Conservation (phyloP, 495 filamentous ascomycete genomes). For the Penicillium paxilli region DNA sequence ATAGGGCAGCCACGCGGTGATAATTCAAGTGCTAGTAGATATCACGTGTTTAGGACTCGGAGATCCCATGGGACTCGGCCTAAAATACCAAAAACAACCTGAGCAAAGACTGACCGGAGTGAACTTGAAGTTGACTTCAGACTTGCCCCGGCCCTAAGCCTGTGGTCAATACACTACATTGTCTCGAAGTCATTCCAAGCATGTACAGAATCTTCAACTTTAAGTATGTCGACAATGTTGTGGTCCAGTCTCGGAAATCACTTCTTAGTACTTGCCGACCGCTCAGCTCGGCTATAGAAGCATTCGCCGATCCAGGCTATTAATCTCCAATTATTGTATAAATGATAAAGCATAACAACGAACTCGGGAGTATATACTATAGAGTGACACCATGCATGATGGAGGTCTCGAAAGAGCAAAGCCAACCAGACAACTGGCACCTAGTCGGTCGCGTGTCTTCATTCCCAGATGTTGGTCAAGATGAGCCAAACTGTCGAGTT, state of each 20-base stretch:
- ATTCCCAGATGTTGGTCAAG: conserved; percentile 11
- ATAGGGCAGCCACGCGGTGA: neutral
- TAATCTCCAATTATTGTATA: neutral
- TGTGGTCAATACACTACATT: too few species aligned
- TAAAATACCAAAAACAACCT: neutral
- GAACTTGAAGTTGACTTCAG: too few species aligned
- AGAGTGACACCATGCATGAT: too few species aligned
- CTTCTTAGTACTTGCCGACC: neutral
- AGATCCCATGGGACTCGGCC: neutral
- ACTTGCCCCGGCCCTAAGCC: too few species aligned
- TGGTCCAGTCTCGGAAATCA: neutral
- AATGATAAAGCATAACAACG: neutral
- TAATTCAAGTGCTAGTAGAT: neutral
- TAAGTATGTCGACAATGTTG: neutral
- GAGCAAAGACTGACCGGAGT: neutral
- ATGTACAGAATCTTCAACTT: neutral
- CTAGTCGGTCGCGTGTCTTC: conserved; percentile 2
- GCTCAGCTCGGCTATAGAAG: neutral
- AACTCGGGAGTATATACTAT: too few species aligned
- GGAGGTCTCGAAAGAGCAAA: neutral
- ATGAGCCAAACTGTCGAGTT: conserved; percentile 24
- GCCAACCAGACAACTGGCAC: neutral
- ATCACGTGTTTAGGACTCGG: neutral
- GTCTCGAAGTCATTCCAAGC: too few species aligned
- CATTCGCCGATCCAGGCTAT: neutral